Conservation (phyloP, 1,139 yeast species). For the Kodamaea sp. region DNA sequence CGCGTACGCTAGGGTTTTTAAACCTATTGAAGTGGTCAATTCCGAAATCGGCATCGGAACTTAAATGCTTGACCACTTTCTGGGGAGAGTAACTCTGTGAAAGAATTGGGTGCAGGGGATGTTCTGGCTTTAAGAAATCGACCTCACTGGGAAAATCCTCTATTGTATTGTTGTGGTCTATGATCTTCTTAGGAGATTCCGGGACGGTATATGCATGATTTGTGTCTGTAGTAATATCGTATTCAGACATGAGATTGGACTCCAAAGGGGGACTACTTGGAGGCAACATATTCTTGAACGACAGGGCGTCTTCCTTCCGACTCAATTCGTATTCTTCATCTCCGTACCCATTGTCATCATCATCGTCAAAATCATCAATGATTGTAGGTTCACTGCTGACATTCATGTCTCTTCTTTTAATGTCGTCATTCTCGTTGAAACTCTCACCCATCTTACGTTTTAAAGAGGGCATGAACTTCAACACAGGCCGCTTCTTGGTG, state of each 20-base stretch:
- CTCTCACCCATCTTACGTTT: constrained; percentile 49
- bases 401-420: constrained; percentile 36
- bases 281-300: constrained; percentile 13
- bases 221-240: constrained; percentile 25
- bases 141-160: constrained; percentile 13
- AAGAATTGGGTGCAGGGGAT: neutral
- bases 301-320: neutral
- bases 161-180: neutral
- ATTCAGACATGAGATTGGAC: constrained; percentile 28
- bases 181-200: constrained; percentile 24
- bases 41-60: constrained; percentile 51
- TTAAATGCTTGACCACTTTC: constrained; percentile 16
- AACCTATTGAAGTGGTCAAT: constrained; percentile 47
- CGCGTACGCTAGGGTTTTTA: constrained; percentile 27
- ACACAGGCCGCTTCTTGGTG: constrained; percentile 18
- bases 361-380: constrained; percentile 21
- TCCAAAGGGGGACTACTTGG: constrained; percentile 39
- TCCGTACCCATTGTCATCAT: constrained; percentile 16
- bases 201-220: constrained; percentile 23
- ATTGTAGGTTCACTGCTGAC: constrained; percentile 17
- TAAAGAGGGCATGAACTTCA: constrained; percentile 34
- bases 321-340: constrained; percentile 4
- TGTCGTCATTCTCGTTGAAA: constrained; percentile 47
- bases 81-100: constrained; percentile 13
- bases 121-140: constrained; percentile 10